phyloP scores from a whole-genome alignment of 116 monocot genomes.

The Cymodocea nodosa region DNA sequence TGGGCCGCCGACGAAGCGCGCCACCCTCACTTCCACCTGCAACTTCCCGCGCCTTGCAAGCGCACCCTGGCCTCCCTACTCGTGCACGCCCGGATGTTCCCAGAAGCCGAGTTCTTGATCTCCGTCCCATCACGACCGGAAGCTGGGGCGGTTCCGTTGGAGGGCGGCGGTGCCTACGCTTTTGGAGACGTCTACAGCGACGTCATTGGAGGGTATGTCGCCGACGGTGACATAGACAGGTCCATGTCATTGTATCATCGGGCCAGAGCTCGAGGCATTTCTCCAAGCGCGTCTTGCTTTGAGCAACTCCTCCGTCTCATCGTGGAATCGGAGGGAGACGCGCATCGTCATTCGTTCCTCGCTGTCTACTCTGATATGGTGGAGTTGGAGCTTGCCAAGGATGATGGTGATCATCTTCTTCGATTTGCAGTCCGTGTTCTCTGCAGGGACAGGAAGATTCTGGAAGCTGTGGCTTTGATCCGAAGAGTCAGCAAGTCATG shows the following conservation, averaged over 20 bases:
- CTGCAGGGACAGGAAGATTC: slow-evolving; percentile 26
- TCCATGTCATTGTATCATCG: slow-evolving; percentile 35
- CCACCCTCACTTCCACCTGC: slow-evolving; percentile 22
- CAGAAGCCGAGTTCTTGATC: slow-evolving; percentile 50
- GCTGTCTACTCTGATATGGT: slow-evolving; percentile 60
- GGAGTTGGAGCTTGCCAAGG: slow-evolving; percentile 22
- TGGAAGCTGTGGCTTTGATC: slow-evolving; percentile 44
- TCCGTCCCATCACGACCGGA: slow-evolving; percentile 8
- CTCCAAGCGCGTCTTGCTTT: slow-evolving; percentile 35
- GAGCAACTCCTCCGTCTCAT: slow-evolving; percentile 30
- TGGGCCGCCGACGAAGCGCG: slow-evolving; percentile 25
- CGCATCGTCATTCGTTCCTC: slow-evolving; percentile 10
- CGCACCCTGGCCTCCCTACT: slow-evolving; percentile 50
- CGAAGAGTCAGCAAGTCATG: slow-evolving; percentile 14
- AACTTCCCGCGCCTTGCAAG: slow-evolving; percentile 44
- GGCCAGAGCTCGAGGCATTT: slow-evolving; percentile 24
- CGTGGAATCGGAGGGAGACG: slow-evolving; percentile 15
- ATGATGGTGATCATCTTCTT: slow-evolving; percentile 23
- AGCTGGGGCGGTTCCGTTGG: neutral
- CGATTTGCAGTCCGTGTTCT: slow-evolving; percentile 34
- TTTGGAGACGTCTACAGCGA: slow-evolving; percentile 28
- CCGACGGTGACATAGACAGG: slow-evolving; percentile 18
- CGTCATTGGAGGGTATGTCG: slow-evolving; percentile 39
- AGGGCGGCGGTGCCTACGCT: too few species aligned
- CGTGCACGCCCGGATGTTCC: slow-evolving; percentile 24